phyloP scores from a whole-genome alignment of 2,329 filamentous ascomycete genomes.

The Colletotrichum tabaci region DNA sequence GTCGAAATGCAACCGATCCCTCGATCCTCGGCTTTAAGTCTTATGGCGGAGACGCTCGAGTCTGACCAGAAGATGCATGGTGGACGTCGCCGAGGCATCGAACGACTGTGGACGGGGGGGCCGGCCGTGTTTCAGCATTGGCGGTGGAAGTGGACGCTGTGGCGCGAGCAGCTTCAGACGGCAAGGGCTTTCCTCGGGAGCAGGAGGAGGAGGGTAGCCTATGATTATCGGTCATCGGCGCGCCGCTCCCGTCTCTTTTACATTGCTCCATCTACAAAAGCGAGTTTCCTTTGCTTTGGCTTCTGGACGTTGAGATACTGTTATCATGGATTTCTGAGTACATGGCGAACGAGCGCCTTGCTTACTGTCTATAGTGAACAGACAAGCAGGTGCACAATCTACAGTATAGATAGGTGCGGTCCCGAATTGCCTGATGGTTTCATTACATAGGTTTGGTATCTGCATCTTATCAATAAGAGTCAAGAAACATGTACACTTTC shows the following conservation, averaged over 20 bases:
- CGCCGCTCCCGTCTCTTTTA: background rate
- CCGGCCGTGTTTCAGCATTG: constrained; percentile 40
- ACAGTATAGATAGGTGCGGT: background rate
- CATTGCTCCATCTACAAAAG: background rate
- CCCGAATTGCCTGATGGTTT: background rate
- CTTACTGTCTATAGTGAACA: background rate
- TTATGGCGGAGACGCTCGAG: background rate
- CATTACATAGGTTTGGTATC: background rate
- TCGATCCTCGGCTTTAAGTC: background rate
- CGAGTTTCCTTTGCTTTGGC: too few relatives aligned
- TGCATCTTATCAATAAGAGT: background rate
- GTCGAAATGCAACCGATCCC: background rate
- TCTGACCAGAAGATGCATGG: background rate
- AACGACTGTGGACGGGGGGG: constrained; percentile 26
- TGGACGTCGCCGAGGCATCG: constrained; percentile 33
- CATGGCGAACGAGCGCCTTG: background rate
- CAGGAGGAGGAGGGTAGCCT: constrained; percentile 21
- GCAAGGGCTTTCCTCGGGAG: constrained; percentile 38
- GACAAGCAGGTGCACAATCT: background rate
- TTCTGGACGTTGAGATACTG: too few relatives aligned
- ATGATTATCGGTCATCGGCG: constrained; percentile 8
- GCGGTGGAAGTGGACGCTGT: constrained; percentile 31
- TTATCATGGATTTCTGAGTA: background rate
- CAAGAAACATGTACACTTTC: background rate
- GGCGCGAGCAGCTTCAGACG: constrained; percentile 39